Base-by-base conservation (phyloP, 1,139 yeast species). In the Pneumocystis canis region DNA sequence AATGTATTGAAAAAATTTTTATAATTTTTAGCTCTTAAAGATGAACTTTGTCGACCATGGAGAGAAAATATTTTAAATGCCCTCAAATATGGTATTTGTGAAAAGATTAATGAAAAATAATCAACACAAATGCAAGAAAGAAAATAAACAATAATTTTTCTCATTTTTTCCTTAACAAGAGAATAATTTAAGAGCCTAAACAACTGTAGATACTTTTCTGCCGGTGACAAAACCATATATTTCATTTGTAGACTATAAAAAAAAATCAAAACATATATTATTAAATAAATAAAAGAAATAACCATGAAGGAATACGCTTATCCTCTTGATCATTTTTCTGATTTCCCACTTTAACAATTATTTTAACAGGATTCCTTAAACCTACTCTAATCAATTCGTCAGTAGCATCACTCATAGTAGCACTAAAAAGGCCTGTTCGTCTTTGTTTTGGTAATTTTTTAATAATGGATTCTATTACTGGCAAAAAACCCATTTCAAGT, bases 401-500 rank as follows among this genome's bases (percentile, higher is more conserved):
- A 5, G 75, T 89, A 0, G 96, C 96, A 61, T 88, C 83, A 1
- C 88, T 81, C 59, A 90, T 82, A 0, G 97, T 90, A 1, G 97
- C 97, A 1, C 96, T 88, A 71, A 89, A 90, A 39, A 90, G 77
- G 0, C 98, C 98, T 0, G 96, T 89, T 70, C 98, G 80, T 70
- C 96, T 82, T 74, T 92, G 98, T 69, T 87, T 85, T 0, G 98
- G 96, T 54, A 90, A 76, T 60, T 79, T 74, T 61, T 81, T 79
- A 59, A 89, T 77, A 37, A 89, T 87, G 53, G 79, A 76, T 53
- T 84, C 82, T 20, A 87, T 84, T 64, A 88, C 89, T 62, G 77
- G 78, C 54, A 82, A 83, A 72, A 90, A 90, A 47, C 92, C 87
- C 56, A 84, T 73, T 72, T 90, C 97, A 56, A 92, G 77, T 60